Percentiles rank a stretch among this genome's conserved stretches.
Conservation (phyloP, 2,329 filamentous ascomycete genomes). For the Beauveria rudraprayagi region DNA sequence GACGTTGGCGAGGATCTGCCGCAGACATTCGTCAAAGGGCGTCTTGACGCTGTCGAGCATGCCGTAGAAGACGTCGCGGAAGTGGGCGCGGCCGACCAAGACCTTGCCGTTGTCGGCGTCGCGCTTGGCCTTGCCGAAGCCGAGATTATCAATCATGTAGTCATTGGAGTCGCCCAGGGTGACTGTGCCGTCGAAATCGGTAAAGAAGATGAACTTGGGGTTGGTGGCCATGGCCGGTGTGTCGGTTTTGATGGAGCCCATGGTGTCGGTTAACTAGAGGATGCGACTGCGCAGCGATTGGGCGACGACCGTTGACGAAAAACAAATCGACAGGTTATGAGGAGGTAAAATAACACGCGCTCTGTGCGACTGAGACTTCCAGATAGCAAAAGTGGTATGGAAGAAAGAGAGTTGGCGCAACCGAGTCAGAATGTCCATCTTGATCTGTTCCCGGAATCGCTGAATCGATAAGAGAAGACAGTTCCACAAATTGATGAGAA, state of each 20-base stretch:
- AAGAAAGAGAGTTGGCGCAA: background rate
- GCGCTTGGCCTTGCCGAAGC: slow-evolving; percentile 68
- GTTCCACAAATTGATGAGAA: slow-evolving; percentile 11
- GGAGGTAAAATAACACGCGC: too few relatives aligned
- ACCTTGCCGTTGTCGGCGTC: slow-evolving; percentile 68
- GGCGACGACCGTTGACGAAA: too few relatives aligned
- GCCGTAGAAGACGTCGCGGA: slow-evolving; percentile 78
- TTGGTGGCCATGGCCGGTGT: slow-evolving; percentile 56
- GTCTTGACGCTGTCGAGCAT: slow-evolving; percentile 85
- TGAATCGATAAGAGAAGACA: background rate
- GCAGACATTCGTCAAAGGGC: slow-evolving; percentile 75
- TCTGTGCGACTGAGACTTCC: background rate
- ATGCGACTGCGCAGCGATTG: background rate
- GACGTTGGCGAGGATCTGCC: slow-evolving; percentile 72
- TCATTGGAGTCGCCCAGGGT: slow-evolving; percentile 63
- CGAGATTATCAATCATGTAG: slow-evolving; percentile 82
- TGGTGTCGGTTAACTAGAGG: slow-evolving; percentile 19
- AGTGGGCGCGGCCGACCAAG: slow-evolving; percentile 60
- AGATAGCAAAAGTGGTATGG: background rate
- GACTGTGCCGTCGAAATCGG: slow-evolving; percentile 96
- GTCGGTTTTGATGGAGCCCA: slow-evolving; percentile 34
- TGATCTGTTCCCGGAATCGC: background rate
- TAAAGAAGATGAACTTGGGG: slow-evolving; percentile 95
- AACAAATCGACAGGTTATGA: background rate
- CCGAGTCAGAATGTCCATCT: background rate